phyloP scores from a whole-genome alignment of 306 rosid species.

The Trichosanthes truncata region DNA sequence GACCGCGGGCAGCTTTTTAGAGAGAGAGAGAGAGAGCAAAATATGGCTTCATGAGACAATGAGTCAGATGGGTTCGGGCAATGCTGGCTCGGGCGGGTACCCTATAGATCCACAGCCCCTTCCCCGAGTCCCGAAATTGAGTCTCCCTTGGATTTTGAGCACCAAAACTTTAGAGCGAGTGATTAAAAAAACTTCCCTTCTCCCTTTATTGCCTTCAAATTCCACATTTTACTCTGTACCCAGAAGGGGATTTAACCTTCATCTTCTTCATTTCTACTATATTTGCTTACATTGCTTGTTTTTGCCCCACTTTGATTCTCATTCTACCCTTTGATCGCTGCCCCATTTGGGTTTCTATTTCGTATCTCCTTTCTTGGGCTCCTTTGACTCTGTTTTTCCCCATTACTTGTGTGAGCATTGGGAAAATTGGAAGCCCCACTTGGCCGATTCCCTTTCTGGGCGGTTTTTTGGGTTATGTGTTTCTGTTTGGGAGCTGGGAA shows the following conservation, averaged over 20 bases:
- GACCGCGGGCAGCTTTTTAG: slow-evolving; percentile 27
- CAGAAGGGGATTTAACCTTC: slow-evolving; percentile 44
- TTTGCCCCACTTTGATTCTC: slow-evolving; percentile 28
- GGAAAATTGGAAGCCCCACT: neutral
- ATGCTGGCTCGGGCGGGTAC: slow-evolving; percentile 28
- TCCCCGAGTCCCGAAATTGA: slow-evolving; percentile 48
- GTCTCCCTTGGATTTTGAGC: slow-evolving; percentile 68
- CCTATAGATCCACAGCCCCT: slow-evolving; percentile 31
- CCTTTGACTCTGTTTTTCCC: neutral
- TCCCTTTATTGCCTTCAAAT: slow-evolving; percentile 77
- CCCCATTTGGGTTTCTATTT: slow-evolving; percentile 18
- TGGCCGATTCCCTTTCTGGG: slow-evolving; percentile 7
- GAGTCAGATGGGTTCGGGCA: slow-evolving; percentile 17
- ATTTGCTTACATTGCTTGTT: slow-evolving; percentile 40
- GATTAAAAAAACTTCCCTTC: slow-evolving; percentile 33
- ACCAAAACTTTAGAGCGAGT: slow-evolving; percentile 31
- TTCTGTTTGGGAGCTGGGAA: slow-evolving; percentile 24
- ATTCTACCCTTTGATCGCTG: slow-evolving; percentile 8
- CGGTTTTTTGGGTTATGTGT: neutral
- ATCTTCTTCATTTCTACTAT: slow-evolving; percentile 15
- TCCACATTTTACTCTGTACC: slow-evolving; percentile 52
- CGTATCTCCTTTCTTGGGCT: slow-evolving; percentile 12
- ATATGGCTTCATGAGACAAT: neutral
- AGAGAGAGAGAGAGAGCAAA: slow-evolving; percentile 10
- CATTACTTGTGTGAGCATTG: slow-evolving; percentile 5